Evolutionary conservation across 1,284 basidiomycete species (phyloP).

Genomic region (Cryptococcus sp.): DNA sequence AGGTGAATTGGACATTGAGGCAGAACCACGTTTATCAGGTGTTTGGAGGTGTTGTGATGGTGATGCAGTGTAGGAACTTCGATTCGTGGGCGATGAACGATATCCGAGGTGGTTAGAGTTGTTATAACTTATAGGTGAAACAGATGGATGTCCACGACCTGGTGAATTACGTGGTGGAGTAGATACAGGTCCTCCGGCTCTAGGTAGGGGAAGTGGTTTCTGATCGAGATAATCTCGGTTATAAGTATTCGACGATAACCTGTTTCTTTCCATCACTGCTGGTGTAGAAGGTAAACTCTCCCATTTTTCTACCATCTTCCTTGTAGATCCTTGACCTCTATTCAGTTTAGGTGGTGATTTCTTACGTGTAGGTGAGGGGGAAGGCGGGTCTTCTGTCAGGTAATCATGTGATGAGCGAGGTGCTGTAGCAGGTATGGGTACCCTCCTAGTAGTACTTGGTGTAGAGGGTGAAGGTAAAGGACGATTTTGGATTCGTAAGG

Average conservation of each 20-base stretch:
- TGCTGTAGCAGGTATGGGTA: slow-evolving; percentile 24
- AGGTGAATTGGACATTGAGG: slow-evolving; percentile 18
- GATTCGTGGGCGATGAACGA: not conserved
- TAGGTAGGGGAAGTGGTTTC: slow-evolving; percentile 37
- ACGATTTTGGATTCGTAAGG: slow-evolving; percentile 13
- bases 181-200: slow-evolving; percentile 11
- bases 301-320: slow-evolving; percentile 39
- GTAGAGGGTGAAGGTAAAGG: slow-evolving; percentile 1
- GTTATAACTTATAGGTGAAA: not conserved
- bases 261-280: not conserved
- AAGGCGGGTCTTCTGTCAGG: not conserved
- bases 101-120: slow-evolving; percentile 1
- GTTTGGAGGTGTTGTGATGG: slow-evolving; percentile 29
- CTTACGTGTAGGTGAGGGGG: not conserved
- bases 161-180: slow-evolving; percentile 1
- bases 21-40: slow-evolving; percentile 13
- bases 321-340: slow-evolving; percentile 23
- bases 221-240: slow-evolving; percentile 31
- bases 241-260: slow-evolving; percentile 3
- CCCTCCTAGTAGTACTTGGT: slow-evolving; percentile 7
- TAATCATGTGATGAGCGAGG: slow-evolving; percentile 9
- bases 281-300: slow-evolving; percentile 21
- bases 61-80: slow-evolving; percentile 16
- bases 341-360: slow-evolving; percentile 1
- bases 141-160: not conserved